These are phyloP conservation scores for Rauvolfia tetraphylla DNA, from an alignment of 257 asterid species.

Conservation along the genomic window DNA sequence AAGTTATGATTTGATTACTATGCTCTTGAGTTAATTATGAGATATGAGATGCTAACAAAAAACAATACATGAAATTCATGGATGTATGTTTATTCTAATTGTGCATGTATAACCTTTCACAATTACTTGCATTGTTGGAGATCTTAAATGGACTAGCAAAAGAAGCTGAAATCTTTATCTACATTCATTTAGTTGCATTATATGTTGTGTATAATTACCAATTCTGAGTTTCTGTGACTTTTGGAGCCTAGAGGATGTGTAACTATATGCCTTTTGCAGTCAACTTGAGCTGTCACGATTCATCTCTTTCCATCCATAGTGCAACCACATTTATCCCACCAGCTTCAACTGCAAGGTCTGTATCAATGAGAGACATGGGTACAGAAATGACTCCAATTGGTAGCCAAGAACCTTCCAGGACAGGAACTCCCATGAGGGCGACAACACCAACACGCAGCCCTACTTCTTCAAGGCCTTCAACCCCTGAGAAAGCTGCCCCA, in stretches of 20 bases:
- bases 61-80: not conserved
- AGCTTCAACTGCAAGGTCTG: conserved; percentile 61
- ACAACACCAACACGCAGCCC: conserved; percentile 94
- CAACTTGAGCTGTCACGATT: conserved; percentile 37
- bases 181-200: not conserved
- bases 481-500: conserved; percentile 78
- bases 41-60: not conserved
- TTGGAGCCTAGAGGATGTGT: not conserved
- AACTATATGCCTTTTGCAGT: conserved; percentile 25
- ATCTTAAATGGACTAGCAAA: not conserved
- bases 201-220: not conserved
- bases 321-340: conserved; percentile 31
- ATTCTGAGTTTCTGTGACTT: not conserved
- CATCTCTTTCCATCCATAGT: conserved; percentile 34
- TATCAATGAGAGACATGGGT: conserved; percentile 98
- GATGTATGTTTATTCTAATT: not conserved
- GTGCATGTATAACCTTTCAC: not conserved
- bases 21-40: no score
- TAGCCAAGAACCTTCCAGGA: conserved; percentile 92
- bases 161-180: not conserved
- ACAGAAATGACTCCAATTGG: conserved; percentile 99
- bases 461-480: conserved; percentile 72
- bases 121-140: not conserved
- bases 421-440: conserved; percentile 74
- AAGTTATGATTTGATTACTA: no score